phyloP scores from a whole-genome alignment of 2,329 filamentous ascomycete species.

The Pseudocercospora crystallina region DNA sequence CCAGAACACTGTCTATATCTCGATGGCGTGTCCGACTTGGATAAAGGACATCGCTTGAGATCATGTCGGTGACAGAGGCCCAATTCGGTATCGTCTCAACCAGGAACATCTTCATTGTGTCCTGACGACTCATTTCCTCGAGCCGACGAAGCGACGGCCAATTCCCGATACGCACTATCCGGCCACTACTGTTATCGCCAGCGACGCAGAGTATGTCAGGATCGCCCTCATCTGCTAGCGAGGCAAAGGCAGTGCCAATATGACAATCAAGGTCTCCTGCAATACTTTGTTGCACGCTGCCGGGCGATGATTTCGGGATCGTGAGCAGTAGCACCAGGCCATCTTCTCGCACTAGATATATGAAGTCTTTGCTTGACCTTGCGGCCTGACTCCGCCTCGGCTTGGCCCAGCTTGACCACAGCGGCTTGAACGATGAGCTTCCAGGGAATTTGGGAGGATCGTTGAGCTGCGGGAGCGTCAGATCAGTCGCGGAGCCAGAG shows the following conservation, averaged over 20 bases:
- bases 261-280: constrained; percentile 70
- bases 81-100: constrained; percentile 65
- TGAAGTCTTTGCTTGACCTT: constrained; percentile 66
- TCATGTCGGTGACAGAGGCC: constrained; percentile 54
- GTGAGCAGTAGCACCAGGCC: constrained; percentile 73
- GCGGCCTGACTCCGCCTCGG: constrained; percentile 67
- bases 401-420: constrained; percentile 81
- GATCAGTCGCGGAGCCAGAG: constrained; percentile 36
- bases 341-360: constrained; percentile 87
- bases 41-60: constrained; percentile 31
- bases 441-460: constrained; percentile 22
- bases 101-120: constrained; percentile 41
- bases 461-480: constrained; percentile 6
- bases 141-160: constrained; percentile 27
- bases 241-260: constrained; percentile 79
- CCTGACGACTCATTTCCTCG: constrained; percentile 55
- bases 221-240: constrained; percentile 58
- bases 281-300: constrained; percentile 48
- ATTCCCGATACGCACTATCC: constrained; percentile 29
- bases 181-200: constrained; percentile 73
- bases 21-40: constrained; percentile 22
- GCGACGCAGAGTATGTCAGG: constrained; percentile 78
- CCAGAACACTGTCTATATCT: constrained; percentile 33
- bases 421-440: constrained; percentile 26
- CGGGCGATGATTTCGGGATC: constrained; percentile 30